phyloP scores from a whole-genome alignment of 1,284 basidiomycete genomes.

The Stygiomarasmius scandens region DNA sequence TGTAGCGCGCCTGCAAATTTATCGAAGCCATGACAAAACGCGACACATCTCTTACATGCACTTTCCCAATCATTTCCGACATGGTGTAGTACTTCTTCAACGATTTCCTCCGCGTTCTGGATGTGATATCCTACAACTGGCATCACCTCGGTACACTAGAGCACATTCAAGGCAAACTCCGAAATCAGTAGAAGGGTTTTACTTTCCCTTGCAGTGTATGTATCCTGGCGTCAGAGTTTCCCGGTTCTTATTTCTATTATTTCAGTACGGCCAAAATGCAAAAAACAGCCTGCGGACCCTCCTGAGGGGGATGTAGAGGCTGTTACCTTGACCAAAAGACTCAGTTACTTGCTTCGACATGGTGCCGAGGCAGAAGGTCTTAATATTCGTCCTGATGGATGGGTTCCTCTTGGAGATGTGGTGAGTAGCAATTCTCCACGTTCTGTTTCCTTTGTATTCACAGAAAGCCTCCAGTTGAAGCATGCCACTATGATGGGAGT shows the following conservation, averaged over 20 bases:
- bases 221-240: no score
- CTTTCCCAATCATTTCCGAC: not conserved
- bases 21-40: no score
- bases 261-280: not conserved
- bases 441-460: not conserved
- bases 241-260: no score
- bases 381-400: constrained; percentile 15
- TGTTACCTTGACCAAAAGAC: not conserved
- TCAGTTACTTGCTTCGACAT: constrained; percentile 14
- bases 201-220: no score
- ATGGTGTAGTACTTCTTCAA: not conserved
- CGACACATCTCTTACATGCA: not conserved
- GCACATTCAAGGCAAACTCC: not conserved
- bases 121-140: not conserved
- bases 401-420: constrained; percentile 10
- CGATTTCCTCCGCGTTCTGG: not conserved
- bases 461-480: not conserved
- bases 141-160: not conserved
- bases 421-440: constrained; percentile 7
- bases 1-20: no score
- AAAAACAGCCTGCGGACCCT: not conserved
- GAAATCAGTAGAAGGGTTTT: no score
- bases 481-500: not conserved
- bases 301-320: not conserved
- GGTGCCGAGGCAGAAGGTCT: constrained; percentile 6